Evolutionary conservation across 1,284 basidiomycete genomes (phyloP).

Genomic region (Sanghuangporus baumii): DNA sequence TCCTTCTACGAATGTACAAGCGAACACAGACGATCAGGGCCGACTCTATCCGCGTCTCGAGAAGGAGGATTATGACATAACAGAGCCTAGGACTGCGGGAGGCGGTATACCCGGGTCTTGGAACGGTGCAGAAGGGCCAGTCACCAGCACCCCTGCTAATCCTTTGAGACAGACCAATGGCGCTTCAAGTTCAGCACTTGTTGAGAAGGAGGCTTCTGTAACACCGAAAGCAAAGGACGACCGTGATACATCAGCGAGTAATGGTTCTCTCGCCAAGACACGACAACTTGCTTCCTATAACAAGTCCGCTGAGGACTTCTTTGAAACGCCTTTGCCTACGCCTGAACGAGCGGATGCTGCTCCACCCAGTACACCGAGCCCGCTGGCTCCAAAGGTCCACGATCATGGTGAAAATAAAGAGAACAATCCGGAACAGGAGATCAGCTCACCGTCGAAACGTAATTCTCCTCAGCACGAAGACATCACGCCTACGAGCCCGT

Average conservation of each 20-base stretch:
- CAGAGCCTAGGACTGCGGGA: neutral
- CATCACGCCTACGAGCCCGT: neutral
- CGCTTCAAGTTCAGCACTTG: neutral
- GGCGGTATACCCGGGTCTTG: neutral
- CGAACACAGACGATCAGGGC: neutral
- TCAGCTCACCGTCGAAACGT: neutral
- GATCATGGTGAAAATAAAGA: neutral
- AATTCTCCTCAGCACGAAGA: slow-evolving; percentile 1
- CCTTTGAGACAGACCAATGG: neutral
- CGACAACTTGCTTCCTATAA: neutral
- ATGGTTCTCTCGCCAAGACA: neutral
- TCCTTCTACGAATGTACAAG: neutral
- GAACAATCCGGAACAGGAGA: neutral
- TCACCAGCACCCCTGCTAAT: neutral
- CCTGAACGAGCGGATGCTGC: neutral
- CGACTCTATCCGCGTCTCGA: neutral
- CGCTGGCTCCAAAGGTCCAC: neutral
- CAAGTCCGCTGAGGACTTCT: neutral
- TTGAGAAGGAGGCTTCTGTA: neutral
- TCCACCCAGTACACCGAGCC: neutral
- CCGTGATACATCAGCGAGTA: neutral
- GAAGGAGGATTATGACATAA: neutral
- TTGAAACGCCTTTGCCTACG: neutral
- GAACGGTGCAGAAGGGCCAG: neutral
- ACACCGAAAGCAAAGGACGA: neutral